Evolutionary conservation across 306 rosid species (phyloP).

Genomic region (Quercus cerris): DNA sequence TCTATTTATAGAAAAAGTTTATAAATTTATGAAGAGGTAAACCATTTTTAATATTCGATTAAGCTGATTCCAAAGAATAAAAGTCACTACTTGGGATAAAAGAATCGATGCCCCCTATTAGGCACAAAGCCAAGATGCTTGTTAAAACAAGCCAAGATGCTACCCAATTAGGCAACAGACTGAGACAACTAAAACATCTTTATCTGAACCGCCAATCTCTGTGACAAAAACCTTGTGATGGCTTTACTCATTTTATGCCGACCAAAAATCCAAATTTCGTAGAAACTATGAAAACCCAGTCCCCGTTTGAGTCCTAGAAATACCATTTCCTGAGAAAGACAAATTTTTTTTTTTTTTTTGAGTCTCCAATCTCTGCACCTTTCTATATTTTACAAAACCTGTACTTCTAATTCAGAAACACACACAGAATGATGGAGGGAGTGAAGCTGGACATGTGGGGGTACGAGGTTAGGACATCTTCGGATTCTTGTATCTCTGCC

Average conservation of each 20-base stretch:
- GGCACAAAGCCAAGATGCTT: too few species aligned
- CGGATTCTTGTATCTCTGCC: slow-evolving; percentile 70
- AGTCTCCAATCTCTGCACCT: background rate
- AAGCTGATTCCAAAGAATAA: too few species aligned
- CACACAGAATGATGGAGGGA: slow-evolving; percentile 39
- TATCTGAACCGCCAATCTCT: too few species aligned
- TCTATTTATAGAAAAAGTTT: too few species aligned
- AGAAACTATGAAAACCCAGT: background rate
- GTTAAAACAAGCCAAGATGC: too few species aligned
- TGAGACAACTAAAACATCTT: too few species aligned
- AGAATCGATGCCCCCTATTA: too few species aligned
- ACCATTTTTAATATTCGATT: too few species aligned
- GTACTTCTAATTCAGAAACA: background rate
- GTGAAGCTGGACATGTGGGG: slow-evolving; percentile 64
- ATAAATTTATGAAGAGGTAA: too few species aligned
- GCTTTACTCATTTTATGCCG: background rate
- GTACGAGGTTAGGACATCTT: slow-evolving; percentile 59
- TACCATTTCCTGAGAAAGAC: background rate
- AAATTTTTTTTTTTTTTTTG: background rate
- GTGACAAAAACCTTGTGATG: too few species aligned
- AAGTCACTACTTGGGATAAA: too few species aligned
- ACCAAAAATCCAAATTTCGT: background rate
- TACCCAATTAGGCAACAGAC: too few species aligned
- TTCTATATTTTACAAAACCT: background rate
- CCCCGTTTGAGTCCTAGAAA: background rate